phyloP scores from a whole-genome alignment of 2,329 filamentous ascomycete genomes.

The Hysterium pulicare region DNA sequence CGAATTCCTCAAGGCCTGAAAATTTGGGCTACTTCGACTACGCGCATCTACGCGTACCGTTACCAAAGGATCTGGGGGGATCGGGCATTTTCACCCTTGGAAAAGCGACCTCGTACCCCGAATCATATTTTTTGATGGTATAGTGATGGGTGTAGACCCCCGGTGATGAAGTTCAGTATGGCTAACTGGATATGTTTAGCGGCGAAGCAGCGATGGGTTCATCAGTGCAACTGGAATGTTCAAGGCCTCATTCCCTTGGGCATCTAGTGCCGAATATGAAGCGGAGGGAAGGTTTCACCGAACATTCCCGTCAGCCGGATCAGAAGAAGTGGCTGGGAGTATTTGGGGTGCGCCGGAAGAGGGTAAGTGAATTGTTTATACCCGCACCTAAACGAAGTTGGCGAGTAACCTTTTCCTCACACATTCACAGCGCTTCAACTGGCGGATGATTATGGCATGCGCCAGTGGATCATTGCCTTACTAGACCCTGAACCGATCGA shows the following conservation, averaged over 20 bases:
- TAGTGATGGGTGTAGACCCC: too few species aligned
- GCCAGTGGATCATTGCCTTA: constrained; percentile 85
- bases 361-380: constrained; percentile 49
- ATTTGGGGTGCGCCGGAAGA: constrained; percentile 86
- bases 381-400: background rate
- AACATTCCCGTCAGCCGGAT: constrained; percentile 72
- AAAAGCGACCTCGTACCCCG: constrained; percentile 62
- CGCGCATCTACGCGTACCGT: constrained; percentile 85
- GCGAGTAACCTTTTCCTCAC: too few species aligned
- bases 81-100: constrained; percentile 86
- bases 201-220: constrained; percentile 79
- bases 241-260: constrained; percentile 82
- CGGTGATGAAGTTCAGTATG: too few species aligned
- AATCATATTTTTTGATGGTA: constrained; percentile 94
- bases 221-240: constrained; percentile 89
- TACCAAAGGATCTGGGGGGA: constrained; percentile 81
- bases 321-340: constrained; percentile 92
- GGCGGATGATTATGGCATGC: constrained; percentile 82
- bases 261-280: constrained; percentile 68
- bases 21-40: constrained; percentile 89
- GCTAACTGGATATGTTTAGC: too few species aligned
- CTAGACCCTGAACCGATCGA: constrained; percentile 82
- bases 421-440: constrained; percentile 67
- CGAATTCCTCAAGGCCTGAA: constrained; percentile 68
- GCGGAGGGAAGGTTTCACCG: constrained; percentile 81